These are phyloP conservation scores for Tardiomyces depauwii DNA, from an alignment of 1,139 yeast genomes.

Conservation along the genomic window DNA sequence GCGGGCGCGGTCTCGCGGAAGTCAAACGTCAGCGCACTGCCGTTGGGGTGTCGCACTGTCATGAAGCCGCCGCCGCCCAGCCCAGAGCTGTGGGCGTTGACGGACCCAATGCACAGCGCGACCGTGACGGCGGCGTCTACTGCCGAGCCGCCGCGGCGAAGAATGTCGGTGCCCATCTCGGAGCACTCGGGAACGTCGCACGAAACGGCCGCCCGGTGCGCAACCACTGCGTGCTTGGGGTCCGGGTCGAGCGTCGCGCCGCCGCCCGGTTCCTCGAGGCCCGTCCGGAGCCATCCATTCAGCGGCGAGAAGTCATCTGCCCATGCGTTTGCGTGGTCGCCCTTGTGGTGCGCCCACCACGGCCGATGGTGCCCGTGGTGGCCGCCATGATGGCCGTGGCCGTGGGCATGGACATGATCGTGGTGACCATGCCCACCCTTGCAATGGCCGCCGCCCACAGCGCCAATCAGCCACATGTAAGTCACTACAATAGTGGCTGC, in stretches of 20 bases:
- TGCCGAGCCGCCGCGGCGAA: conserved; percentile 57
- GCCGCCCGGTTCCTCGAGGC: neutral
- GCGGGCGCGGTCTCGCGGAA: conserved; percentile 85
- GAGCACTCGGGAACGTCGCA: conserved; percentile 69
- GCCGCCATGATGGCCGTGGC: too few relatives aligned
- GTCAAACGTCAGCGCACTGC: conserved; percentile 54
- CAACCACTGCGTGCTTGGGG: conserved; percentile 14
- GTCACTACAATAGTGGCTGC: neutral
- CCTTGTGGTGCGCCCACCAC: too few relatives aligned
- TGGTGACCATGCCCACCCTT: too few relatives aligned
- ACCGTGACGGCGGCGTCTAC: conserved; percentile 92
- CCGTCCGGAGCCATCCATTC: neutral
- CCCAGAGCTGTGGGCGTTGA: conserved; percentile 78
- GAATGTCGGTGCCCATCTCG: conserved; percentile 49
- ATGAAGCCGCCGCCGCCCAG: conserved; percentile 90
- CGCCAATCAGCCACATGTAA: neutral
- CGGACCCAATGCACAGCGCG: conserved; percentile 76
- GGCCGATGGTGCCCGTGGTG: neutral
- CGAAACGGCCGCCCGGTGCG: conserved; percentile 55
- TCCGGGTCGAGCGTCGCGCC: conserved; percentile 10
- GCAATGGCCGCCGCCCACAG: too few relatives aligned
- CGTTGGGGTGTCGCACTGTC: conserved; percentile 37
- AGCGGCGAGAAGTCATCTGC: neutral
- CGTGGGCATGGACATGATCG: too few relatives aligned
- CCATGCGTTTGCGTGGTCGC: neutral